phyloP scores from a whole-genome alignment of 192 early-diverging fungal species.

The Endogone sp. region DNA sequence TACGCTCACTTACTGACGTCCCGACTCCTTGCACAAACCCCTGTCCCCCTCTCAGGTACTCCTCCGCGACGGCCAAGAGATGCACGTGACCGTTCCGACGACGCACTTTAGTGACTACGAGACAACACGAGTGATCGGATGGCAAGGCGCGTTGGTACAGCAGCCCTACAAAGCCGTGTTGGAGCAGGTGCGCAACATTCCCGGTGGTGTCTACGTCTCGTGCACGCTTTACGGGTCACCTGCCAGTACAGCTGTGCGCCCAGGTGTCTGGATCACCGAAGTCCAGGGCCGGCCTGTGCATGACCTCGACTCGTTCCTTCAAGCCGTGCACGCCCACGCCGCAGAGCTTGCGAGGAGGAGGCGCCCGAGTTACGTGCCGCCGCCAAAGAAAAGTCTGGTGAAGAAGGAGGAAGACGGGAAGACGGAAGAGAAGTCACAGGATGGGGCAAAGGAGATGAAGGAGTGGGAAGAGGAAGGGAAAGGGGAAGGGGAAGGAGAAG shows the following conservation, averaged over 20 bases:
- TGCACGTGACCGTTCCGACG: slow-evolving; percentile 62
- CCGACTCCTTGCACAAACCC: no score
- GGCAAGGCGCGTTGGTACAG: slow-evolving; percentile 83
- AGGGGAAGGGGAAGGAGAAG: slow-evolving; percentile 8
- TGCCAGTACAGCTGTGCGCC: slow-evolving; percentile 50
- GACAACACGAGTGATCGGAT: slow-evolving; percentile 67
- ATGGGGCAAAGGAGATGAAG: slow-evolving; percentile 1
- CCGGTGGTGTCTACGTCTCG: slow-evolving; percentile 61
- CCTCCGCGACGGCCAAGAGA: slow-evolving; percentile 69
- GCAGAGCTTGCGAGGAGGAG: slow-evolving; percentile 34
- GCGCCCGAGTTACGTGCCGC: slow-evolving; percentile 33
- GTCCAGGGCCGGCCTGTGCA: slow-evolving; percentile 57
- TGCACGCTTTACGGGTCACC: slow-evolving; percentile 60
- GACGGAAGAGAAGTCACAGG: slow-evolving; percentile 3
- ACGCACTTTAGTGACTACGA: slow-evolving; percentile 47
- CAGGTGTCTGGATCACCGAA: slow-evolving; percentile 76
- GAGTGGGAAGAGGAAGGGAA: slow-evolving; percentile 11
- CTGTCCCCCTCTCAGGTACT: slow-evolving; percentile 30
- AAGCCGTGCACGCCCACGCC: slow-evolving; percentile 45
- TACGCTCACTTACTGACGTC: not conserved
- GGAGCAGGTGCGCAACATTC: slow-evolving; percentile 61
- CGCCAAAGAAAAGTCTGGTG: slow-evolving; percentile 8
- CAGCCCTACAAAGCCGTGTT: slow-evolving; percentile 65
- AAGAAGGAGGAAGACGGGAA: slow-evolving; percentile 5
- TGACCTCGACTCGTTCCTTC: slow-evolving; percentile 61